Conservation (phyloP, 441 rosid genomes). For the Dalechampia spathulata region DNA sequence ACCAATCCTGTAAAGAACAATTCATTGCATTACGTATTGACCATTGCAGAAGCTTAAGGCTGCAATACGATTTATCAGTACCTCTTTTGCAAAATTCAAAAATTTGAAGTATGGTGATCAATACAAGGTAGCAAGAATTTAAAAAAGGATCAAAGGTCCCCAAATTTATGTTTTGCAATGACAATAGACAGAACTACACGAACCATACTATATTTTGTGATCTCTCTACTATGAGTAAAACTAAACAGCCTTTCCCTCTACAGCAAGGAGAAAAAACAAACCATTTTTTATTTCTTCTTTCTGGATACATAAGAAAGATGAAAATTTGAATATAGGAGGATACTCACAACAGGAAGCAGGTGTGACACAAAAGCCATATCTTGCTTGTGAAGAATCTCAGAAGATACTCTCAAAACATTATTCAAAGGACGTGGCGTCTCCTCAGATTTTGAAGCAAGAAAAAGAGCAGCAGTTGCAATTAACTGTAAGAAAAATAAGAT, state of each 20-base stretch:
- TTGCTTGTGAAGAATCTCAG: slow-evolving; percentile 63
- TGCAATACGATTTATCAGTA: neutral
- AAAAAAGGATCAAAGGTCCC: neutral
- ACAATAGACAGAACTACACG: neutral
- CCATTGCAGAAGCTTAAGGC: neutral
- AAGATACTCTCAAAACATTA: slow-evolving; percentile 46
- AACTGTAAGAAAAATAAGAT: slow-evolving; percentile 37
- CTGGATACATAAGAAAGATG: neutral
- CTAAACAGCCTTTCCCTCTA: too few species aligned
- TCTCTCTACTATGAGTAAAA: too few species aligned
- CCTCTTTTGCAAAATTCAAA: neutral
- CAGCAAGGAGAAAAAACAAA: too few species aligned
- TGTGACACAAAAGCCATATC: slow-evolving; percentile 51
- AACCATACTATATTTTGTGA: too few species aligned
- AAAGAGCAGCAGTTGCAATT: slow-evolving; percentile 72
- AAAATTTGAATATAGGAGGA: slow-evolving; percentile 7
- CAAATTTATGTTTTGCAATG: too few species aligned
- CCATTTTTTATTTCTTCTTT: neutral
- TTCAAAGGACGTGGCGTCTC: slow-evolving; percentile 73
- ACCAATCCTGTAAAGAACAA: slow-evolving; percentile 58
- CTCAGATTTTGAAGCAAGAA: slow-evolving; percentile 74
- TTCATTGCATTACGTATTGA: slow-evolving; percentile 18
- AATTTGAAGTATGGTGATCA: too few species aligned
- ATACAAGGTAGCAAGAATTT: neutral
- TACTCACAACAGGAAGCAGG: slow-evolving; percentile 58